phyloP scores from a whole-genome alignment of 768 basidiomycete species.

The Tephrocybe sp. region DNA sequence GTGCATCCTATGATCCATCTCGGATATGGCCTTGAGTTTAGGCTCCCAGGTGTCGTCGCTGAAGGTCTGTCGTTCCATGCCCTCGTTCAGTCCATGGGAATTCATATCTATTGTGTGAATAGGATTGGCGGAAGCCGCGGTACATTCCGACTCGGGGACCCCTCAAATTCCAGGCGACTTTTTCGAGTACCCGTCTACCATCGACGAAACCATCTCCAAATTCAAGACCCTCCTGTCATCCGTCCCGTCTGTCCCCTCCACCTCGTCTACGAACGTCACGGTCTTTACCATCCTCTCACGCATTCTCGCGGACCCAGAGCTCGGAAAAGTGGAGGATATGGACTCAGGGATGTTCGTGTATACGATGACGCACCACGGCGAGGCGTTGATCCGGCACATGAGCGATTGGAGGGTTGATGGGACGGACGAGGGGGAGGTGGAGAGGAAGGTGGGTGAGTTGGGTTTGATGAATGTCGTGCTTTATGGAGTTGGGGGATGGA shows the following conservation, averaged over 20 bases:
- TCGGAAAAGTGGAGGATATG: constrained; percentile 13
- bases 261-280: neutral
- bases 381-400: constrained; percentile 10
- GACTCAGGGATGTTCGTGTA: constrained; percentile 7
- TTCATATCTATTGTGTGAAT: no score
- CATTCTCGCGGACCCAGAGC: constrained; percentile 17
- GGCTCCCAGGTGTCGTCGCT: constrained; percentile 52
- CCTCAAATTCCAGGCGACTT: constrained; percentile 18
- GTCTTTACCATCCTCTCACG: constrained; percentile 19
- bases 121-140: constrained; percentile 59
- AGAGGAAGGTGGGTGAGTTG: constrained; percentile 18
- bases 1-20: constrained; percentile 67
- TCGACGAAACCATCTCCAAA: constrained; percentile 11
- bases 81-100: no score
- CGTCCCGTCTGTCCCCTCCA: neutral
- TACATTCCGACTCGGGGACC: constrained; percentile 38
- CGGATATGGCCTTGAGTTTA: constrained; percentile 66
- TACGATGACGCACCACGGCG: constrained; percentile 13
- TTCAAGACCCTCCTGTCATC: constrained; percentile 13
- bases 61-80: constrained; percentile 43
- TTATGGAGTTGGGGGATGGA: constrained; percentile 19
- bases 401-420: constrained; percentile 17
- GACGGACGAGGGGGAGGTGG: constrained; percentile 12
- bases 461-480: constrained; percentile 20
- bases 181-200: constrained; percentile 1